phyloP scores from a whole-genome alignment of 169 alveolate species.

The Plasmodium yoelii region DNA sequence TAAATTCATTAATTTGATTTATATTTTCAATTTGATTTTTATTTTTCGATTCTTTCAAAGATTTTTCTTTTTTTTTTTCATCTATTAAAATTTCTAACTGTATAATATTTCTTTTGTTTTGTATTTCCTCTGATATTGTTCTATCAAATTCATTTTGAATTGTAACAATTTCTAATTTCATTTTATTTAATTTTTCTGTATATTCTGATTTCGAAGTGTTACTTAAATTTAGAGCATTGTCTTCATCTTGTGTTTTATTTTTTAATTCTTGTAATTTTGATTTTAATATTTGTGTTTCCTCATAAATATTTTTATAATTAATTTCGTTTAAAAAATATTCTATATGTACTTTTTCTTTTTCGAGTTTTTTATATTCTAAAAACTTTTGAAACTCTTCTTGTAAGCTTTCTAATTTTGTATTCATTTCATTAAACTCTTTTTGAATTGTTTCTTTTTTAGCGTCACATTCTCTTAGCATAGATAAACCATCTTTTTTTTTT shows the following conservation, averaged over 20 bases:
- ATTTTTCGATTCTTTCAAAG: constrained; percentile 57
- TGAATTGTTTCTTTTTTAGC: constrained; percentile 79
- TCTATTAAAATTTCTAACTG: constrained; percentile 68
- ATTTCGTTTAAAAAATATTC: constrained; percentile 72
- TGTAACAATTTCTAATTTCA: constrained; percentile 71
- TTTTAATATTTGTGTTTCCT: constrained; percentile 65
- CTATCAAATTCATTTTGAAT: constrained; percentile 52
- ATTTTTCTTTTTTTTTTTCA: constrained; percentile 69
- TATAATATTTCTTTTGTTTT: constrained; percentile 59
- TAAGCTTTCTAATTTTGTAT: constrained; percentile 75
- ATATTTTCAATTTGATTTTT: constrained; percentile 61
- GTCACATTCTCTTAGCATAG: constrained; percentile 79
- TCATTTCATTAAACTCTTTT: constrained; percentile 80
- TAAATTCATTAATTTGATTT: constrained; percentile 71
- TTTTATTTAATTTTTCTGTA: constrained; percentile 59
- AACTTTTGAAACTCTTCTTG: constrained; percentile 79
- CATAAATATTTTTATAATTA: constrained; percentile 72
- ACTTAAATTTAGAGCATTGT: constrained; percentile 32
- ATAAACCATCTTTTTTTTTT: constrained; percentile 75
- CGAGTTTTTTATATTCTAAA: constrained; percentile 72
- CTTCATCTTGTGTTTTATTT: constrained; percentile 75
- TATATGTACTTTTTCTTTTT: constrained; percentile 72
- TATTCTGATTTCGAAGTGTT: constrained; percentile 53
- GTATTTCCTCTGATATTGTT: constrained; percentile 64
- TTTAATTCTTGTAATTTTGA: constrained; percentile 67